phyloP scores from a whole-genome alignment of 2,329 filamentous ascomycete species.

The Trichoderma semiorbis region DNA sequence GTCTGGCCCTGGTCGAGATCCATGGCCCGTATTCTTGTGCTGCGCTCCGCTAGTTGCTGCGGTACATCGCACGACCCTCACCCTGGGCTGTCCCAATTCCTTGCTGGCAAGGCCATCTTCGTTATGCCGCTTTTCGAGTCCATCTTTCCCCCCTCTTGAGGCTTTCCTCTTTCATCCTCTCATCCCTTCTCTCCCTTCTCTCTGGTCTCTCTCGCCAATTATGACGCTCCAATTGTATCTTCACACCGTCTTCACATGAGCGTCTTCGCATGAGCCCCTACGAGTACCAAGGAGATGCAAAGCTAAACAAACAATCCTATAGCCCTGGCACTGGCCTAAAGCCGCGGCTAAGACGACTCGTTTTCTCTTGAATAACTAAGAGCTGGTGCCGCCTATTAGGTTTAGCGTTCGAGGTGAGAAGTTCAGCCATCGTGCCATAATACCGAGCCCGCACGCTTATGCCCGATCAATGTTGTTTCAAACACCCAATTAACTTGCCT shows the following conservation, averaged over 20 bases:
- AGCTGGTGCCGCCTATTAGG: background rate
- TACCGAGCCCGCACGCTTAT: slow-evolving; percentile 15
- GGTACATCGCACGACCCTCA: background rate
- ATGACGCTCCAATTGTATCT: background rate
- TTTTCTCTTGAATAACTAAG: background rate
- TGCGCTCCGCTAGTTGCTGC: slow-evolving; percentile 1
- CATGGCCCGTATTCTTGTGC: background rate
- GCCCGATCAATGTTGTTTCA: background rate
- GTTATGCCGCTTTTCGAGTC: background rate
- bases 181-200: background rate
- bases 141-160: background rate
- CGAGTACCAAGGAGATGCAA: background rate
- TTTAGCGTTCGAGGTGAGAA: slow-evolving; percentile 5
- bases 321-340: background rate
- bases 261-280: background rate
- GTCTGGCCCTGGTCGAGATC: background rate
- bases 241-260: background rate
- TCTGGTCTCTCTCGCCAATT: background rate
- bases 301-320: background rate
- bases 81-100: background rate
- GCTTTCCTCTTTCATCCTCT: background rate
- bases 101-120: background rate
- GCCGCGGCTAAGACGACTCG: background rate
- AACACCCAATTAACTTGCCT: background rate
- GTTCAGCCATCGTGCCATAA: background rate